Evolutionary conservation across 73 alveolate genomes (phyloP), one percentile per base, ranked within the genome.

Genomic region (Symbiodinium natans): DNA sequence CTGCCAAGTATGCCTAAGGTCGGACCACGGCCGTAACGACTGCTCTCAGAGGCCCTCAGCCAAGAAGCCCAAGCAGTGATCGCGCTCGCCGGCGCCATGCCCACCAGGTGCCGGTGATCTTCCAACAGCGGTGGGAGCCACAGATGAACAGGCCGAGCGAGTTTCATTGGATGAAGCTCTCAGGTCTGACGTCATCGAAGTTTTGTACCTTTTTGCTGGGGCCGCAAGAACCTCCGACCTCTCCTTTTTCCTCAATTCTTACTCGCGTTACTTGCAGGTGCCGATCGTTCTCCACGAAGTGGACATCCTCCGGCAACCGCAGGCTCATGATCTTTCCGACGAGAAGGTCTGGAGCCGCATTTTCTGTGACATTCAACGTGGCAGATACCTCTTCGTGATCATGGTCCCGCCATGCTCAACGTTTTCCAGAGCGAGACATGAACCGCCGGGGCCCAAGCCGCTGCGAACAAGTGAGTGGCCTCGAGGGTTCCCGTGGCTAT

Each of bases 391-490:
- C 1, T 34, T 33, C 2, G 41, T 77, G 15, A 21, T 77, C 33
- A 41, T 33, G 33, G 84, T 48, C 25, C 86, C 86, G n/a, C 86
- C 86, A 6, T 77, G 86, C 86, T 33, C 36, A 13, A 77, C 86
- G 17, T 34, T 31, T 27, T 33, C 52, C 56, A 17, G 86, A 1
- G 86, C 86, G 3, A 0, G 86, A 27, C 86, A 77, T 8, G 27
- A 77, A 0, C 54, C 52, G 54, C 46, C 46, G 27, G 86, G 86
- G 4, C 86, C 86, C 11, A 9, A 34, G 34, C 86, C 86, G 7
- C 3, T 77, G 15, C 54, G 86, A 27, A 23, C 41, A 15, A 31
- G 41, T 9, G 31, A 77, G 33, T 77, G 27, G 17, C 86, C 86
- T 0, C 21, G 29, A 7, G 86, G 86, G 2, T 77, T 77, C n/a